Conservation (phyloP, 169 alveolate genomes). For the Plasmodium reichenowi region DNA sequence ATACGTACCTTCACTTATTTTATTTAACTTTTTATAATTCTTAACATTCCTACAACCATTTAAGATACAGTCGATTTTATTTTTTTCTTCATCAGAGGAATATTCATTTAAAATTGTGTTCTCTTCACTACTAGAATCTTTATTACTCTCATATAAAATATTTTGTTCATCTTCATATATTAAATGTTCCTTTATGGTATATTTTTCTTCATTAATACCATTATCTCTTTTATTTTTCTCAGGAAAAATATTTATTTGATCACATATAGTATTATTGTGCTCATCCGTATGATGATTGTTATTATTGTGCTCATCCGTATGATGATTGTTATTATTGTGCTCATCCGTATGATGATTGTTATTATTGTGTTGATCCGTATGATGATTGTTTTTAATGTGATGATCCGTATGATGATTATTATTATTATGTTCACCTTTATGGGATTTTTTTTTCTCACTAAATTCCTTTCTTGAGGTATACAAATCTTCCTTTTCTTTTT, state of each 20-base stretch:
- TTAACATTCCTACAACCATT: conserved; percentile 81
- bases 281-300: no score
- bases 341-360: no score
- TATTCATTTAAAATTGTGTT: neutral
- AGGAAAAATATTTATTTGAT: neutral
- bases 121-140: conserved; percentile 14
- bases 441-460: no score
- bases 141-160: neutral
- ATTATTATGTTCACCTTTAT: no score
- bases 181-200: neutral
- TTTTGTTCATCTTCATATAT: neutral
- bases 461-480: no score
- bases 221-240: neutral
- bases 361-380: no score
- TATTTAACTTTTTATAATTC: conserved; percentile 90
- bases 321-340: no score
- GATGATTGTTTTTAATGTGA: no score
- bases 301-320: no score
- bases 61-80: conserved; percentile 23
- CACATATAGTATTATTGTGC: neutral
- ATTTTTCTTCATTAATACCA: neutral
- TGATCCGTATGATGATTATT: no score
- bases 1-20: conserved; percentile 96
- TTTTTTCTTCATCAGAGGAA: conserved; percentile 30
- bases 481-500: no score